phyloP scores from a whole-genome alignment of 2,329 filamentous ascomycete genomes.

The Aspergillus terreus region DNA sequence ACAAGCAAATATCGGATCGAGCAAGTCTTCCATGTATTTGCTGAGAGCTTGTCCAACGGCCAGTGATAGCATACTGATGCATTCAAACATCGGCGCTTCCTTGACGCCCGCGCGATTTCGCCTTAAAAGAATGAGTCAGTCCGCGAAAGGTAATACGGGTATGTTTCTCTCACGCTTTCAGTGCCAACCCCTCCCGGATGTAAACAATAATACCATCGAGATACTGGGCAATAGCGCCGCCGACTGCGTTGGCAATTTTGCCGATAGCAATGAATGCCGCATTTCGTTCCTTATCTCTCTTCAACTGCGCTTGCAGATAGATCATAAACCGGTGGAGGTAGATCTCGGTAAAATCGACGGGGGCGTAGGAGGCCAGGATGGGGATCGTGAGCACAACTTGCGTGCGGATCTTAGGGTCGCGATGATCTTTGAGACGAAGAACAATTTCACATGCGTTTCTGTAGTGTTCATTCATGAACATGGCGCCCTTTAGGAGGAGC shows the following conservation, averaged over 20 bases:
- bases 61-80: conserved; percentile 92
- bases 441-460: conserved; percentile 90
- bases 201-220: conserved; percentile 91
- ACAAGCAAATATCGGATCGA: conserved; percentile 96
- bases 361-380: conserved; percentile 86
- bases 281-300: conserved; percentile 91
- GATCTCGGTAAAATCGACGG: conserved; percentile 78
- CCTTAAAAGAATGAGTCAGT: conserved; percentile 33
- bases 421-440: conserved; percentile 86
- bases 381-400: conserved; percentile 91
- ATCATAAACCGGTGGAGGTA: conserved; percentile 97
- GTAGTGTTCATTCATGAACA: conserved; percentile 98
- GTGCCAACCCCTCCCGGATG: conserved; percentile 82
- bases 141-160: conserved; percentile 1
- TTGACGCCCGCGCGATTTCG: conserved; percentile 56
- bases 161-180: conserved; percentile 59
- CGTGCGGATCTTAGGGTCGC: conserved; percentile 79
- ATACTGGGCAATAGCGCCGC: conserved; percentile 90
- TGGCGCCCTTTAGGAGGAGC: conserved; percentile 87
- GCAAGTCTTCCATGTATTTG: conserved; percentile 94
- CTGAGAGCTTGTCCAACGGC: conserved; percentile 94
- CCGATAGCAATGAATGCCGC: conserved; percentile 94
- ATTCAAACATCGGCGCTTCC: conserved; percentile 84
- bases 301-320: conserved; percentile 87
- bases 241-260: conserved; percentile 92